These are phyloP conservation scores for Achaetomium macrosporum DNA, from an alignment of 2,329 filamentous ascomycete genomes.

Conservation along the genomic window DNA sequence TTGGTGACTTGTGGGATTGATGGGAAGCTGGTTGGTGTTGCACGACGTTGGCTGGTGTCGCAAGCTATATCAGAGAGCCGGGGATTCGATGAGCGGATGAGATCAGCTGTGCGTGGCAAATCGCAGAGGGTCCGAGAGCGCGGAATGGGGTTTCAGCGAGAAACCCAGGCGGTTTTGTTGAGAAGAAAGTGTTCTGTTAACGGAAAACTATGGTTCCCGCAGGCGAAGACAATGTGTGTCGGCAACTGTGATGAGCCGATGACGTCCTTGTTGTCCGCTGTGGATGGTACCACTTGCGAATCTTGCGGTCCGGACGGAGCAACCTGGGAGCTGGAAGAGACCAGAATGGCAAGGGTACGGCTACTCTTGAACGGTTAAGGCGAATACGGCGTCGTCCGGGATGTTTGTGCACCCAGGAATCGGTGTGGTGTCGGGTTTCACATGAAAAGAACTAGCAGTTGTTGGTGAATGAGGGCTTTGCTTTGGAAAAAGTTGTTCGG, in stretches of 20 bases:
- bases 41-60: conserved; percentile 6
- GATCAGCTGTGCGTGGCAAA: too few species aligned
- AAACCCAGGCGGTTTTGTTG: too few species aligned
- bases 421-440: conserved; percentile 3
- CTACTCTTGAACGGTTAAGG: not conserved
- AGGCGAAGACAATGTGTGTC: too few species aligned
- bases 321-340: not conserved
- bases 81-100: not conserved
- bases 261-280: not conserved
- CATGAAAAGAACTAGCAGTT: conserved; percentile 2
- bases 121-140: too few species aligned
- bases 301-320: not conserved
- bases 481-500: conserved; percentile 14
- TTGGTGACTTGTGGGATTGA: conserved; percentile 27
- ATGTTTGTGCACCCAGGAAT: not conserved
- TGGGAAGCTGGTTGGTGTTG: not conserved
- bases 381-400: not conserved
- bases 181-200: not conserved
- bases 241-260: not conserved
- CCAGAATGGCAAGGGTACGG: not conserved
- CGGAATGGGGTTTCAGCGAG: too few species aligned
- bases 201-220: too few species aligned
- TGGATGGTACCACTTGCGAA: not conserved
- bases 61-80: not conserved
- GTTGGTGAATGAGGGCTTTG: conserved; percentile 16